These are phyloP conservation scores for Agaricus blazei DNA, from an alignment of 768 basidiomycete genomes.

Conservation along the genomic window DNA sequence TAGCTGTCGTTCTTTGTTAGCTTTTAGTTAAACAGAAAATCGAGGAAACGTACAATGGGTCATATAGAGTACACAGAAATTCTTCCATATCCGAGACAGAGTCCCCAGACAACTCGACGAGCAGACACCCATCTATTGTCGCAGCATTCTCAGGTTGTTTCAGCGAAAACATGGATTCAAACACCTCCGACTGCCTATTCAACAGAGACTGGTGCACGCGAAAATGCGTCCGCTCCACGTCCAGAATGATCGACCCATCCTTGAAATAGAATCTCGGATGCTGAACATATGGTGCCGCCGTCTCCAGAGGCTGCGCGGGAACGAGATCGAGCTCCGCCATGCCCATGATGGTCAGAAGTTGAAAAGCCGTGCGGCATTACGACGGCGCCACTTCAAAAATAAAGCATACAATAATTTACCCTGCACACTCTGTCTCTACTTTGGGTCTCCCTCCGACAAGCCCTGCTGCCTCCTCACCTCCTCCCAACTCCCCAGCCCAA, in stretches of 20 bases:
- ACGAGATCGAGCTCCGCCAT: too few relatives aligned
- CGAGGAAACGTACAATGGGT: slow-evolving; percentile 29
- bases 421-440: too few relatives aligned
- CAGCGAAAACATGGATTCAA: slow-evolving; percentile 31
- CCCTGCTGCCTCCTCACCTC: slow-evolving; percentile 24
- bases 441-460: slow-evolving; percentile 1
- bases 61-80: slow-evolving; percentile 32
- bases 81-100: slow-evolving; percentile 25
- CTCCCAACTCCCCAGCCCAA: slow-evolving; percentile 34
- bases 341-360: too few relatives aligned
- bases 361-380: too few relatives aligned
- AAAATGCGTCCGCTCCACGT: slow-evolving; percentile 27
- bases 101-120: slow-evolving; percentile 20
- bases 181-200: slow-evolving; percentile 34
- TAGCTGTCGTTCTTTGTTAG: slow-evolving; percentile 19
- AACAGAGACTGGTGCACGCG: slow-evolving; percentile 34
- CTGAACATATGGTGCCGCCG: too few relatives aligned
- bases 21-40: background rate
- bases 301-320: too few relatives aligned
- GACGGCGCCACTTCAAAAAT: too few relatives aligned
- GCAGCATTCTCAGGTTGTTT: slow-evolving; percentile 30
- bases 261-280: slow-evolving; percentile 32
- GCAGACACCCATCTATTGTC: slow-evolving; percentile 30
- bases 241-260: slow-evolving; percentile 35
- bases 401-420: too few relatives aligned